Conservation (phyloP, 768 basidiomycete species). For the Candolleomyces eurysporus region DNA sequence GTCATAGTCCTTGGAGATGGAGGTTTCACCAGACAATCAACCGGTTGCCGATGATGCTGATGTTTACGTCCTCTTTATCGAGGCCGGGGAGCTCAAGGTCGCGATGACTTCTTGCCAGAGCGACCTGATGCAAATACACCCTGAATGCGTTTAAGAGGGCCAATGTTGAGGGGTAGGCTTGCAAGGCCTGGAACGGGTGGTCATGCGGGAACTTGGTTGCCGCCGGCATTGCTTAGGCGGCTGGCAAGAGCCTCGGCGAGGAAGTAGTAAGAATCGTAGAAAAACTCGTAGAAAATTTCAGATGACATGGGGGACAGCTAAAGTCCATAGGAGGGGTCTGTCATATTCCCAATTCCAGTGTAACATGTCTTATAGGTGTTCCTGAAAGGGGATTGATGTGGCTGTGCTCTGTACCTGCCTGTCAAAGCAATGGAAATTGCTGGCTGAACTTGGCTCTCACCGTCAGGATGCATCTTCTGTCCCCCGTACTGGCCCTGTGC, state of each 20-base stretch:
- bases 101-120: slow-evolving; percentile 26
- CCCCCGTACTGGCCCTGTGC: slow-evolving; percentile 29
- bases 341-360: too few relatives aligned
- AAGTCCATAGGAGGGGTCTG: too few relatives aligned
- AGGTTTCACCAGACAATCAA: slow-evolving; percentile 40
- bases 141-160: slow-evolving; percentile 17
- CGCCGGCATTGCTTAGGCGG: too few relatives aligned
- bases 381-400: slow-evolving; percentile 3
- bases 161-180: slow-evolving; percentile 13
- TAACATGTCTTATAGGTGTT: too few relatives aligned
- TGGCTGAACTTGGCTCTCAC: background rate
- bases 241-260: too few relatives aligned
- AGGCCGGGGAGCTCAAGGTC: slow-evolving; percentile 48
- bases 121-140: slow-evolving; percentile 48
- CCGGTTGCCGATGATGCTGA: slow-evolving; percentile 20
- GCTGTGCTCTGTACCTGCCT: slow-evolving; percentile 9
- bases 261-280: too few relatives aligned
- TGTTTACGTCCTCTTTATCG: slow-evolving; percentile 41
- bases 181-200: slow-evolving; percentile 11
- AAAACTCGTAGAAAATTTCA: too few relatives aligned
- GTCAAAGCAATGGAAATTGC: background rate
- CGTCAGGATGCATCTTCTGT: slow-evolving; percentile 27
- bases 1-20: slow-evolving; percentile 20
- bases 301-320: too few relatives aligned
- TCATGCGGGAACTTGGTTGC: slow-evolving; percentile 2